These are phyloP conservation scores for Massospora cicadina DNA, from an alignment of 371 early-diverging fungal genomes.

Conservation along the genomic window DNA sequence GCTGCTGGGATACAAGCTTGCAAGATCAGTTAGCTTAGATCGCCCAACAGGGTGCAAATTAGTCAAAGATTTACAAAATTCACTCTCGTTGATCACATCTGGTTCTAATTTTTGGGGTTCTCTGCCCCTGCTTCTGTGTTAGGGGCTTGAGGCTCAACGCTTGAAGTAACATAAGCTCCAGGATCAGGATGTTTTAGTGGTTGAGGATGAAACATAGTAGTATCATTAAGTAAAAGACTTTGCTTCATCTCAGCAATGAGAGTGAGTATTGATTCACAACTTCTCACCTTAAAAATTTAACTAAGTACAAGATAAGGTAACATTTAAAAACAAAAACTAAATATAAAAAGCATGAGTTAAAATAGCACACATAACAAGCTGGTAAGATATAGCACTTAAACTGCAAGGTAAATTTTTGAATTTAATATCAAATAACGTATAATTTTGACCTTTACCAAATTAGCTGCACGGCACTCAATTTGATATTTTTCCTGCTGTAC, in stretches of 20 bases:
- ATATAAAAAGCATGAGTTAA: too few species aligned
- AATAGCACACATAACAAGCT: too few species aligned
- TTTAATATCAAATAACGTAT: background rate
- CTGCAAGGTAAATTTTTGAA: background rate
- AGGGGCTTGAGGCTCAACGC: background rate
- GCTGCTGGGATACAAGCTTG: background rate
- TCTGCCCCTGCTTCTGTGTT: background rate
- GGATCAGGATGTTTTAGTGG: background rate
- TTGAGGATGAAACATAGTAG: background rate
- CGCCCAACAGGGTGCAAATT: background rate
- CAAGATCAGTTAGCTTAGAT: background rate
- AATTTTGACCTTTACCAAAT: background rate
- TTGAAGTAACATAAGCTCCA: background rate
- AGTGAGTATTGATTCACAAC: background rate
- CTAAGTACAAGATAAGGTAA: background rate
- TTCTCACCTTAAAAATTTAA: background rate
- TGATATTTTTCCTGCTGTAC: background rate
- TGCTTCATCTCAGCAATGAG: background rate
- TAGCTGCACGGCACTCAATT: background rate
- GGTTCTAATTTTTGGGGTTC: background rate
- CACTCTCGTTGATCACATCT: too few species aligned
- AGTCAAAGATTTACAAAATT: background rate
- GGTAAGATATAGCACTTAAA: background rate
- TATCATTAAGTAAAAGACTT: background rate
- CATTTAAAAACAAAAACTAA: background rate